Conservation (phyloP, 805 yeast species). For the Dipodascus albidus region DNA sequence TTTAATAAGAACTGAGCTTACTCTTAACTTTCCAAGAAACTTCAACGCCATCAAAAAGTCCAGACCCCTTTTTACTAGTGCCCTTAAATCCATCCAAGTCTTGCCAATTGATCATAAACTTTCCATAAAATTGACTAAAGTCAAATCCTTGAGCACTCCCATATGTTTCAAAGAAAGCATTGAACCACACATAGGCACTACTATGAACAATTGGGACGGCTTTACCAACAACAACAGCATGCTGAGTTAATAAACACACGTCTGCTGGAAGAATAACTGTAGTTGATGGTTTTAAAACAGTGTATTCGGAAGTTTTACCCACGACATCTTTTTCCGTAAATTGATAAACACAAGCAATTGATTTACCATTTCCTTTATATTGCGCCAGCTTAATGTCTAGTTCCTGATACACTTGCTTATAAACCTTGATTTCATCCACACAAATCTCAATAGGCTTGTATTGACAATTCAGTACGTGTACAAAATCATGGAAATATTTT, state of each 20-base stretch:
- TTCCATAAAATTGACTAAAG: slow-evolving; percentile 8
- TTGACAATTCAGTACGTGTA: slow-evolving; percentile 10
- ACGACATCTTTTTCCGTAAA: slow-evolving; percentile 8
- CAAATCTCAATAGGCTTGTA: slow-evolving; percentile 13
- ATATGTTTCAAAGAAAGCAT: slow-evolving; percentile 32
- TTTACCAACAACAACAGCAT: slow-evolving; percentile 10
- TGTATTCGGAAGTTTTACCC: not conserved
- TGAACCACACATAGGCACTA: slow-evolving; percentile 32
- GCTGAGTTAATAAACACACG: not conserved
- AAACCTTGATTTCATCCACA: slow-evolving; percentile 12
- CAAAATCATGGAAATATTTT: slow-evolving; percentile 38
- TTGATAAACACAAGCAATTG: slow-evolving; percentile 8
- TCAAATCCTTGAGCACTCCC: slow-evolving; percentile 13
- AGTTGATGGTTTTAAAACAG: not conserved
- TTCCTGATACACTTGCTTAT: slow-evolving; percentile 12
- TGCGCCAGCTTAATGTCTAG: slow-evolving; percentile 14
- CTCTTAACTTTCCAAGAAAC: slow-evolving; percentile 26
- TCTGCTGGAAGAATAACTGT: not conserved
- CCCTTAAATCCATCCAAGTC: slow-evolving; percentile 64
- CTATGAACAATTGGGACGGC: slow-evolving; percentile 12
- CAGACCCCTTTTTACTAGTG: slow-evolving; percentile 39
- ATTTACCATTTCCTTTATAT: slow-evolving; percentile 12
- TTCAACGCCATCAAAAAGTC: slow-evolving; percentile 40
- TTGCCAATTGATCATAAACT: slow-evolving; percentile 29
- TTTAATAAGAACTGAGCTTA: not conserved